Percentiles rank a stretch among this genome's conserved stretches.
Evolutionary conservation across 495 filamentous ascomycete species (phyloP).

Genomic region (Talaromyces stipitatus): DNA sequence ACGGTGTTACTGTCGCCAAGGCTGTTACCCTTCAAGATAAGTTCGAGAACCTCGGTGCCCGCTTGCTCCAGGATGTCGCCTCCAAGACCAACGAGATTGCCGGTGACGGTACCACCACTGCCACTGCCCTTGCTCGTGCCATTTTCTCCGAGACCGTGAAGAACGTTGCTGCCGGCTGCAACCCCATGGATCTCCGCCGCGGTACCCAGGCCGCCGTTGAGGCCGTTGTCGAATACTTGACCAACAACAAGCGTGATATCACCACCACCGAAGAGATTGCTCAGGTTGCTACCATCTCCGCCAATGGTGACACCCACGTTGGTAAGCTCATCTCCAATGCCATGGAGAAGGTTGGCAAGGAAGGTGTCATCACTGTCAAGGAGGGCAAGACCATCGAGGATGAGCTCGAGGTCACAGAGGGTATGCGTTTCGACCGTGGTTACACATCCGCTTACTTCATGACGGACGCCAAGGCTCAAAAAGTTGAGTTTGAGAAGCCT

Average conservation of each 20-base stretch:
- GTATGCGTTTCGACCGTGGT: slow-evolving; percentile 98
- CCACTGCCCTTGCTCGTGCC: slow-evolving; percentile 91
- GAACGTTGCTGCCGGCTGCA: slow-evolving; percentile 98
- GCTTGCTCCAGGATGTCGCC: slow-evolving; percentile 93
- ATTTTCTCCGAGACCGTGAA: slow-evolving; percentile 99
- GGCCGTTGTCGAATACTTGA: slow-evolving; percentile 86
- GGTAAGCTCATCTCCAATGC: slow-evolving; percentile 92
- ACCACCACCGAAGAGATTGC: slow-evolving; percentile 96
- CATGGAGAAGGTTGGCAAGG: slow-evolving; percentile 99
- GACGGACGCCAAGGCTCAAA: slow-evolving; percentile 95
- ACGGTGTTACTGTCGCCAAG: slow-evolving; percentile 91
- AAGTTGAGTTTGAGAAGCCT: slow-evolving; percentile 99
- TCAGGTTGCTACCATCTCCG: slow-evolving; percentile 95
- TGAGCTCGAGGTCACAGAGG: slow-evolving; percentile 97
- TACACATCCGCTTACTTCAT: slow-evolving; percentile 99
- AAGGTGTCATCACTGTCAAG: slow-evolving; percentile 99
- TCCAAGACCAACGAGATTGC: slow-evolving; percentile 99
- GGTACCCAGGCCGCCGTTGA: slow-evolving; percentile 96
- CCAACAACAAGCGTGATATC: slow-evolving; percentile 91
- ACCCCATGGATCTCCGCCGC: slow-evolving; percentile 96
- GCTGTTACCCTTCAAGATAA: slow-evolving; percentile 95
- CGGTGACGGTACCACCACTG: slow-evolving; percentile 96
- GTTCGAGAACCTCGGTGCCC: slow-evolving; percentile 98
- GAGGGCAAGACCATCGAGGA: slow-evolving; percentile 98
- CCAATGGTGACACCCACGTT: slow-evolving; percentile 94